phyloP scores from a whole-genome alignment of 768 basidiomycete genomes.

The Sporobolomyces phaffii region DNA sequence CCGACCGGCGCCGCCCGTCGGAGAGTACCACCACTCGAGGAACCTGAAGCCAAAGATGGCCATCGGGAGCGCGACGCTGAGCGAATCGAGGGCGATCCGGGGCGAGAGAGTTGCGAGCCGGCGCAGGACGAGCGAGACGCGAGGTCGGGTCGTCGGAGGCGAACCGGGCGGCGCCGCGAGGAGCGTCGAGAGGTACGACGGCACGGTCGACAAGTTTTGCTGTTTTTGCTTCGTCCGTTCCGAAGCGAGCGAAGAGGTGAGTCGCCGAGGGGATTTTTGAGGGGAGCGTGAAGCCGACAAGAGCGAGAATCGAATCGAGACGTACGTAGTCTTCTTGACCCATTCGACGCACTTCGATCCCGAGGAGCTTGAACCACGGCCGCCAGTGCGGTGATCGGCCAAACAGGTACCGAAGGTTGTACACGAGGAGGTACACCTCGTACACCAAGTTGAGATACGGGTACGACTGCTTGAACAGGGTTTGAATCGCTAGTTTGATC shows the following conservation, averaged over 20 bases:
- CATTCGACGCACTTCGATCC: constrained; percentile 72
- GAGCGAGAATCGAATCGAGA: too few species aligned
- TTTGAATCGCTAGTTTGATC: constrained; percentile 12
- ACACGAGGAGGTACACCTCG: constrained; percentile 74
- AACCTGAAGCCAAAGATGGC: constrained; percentile 94
- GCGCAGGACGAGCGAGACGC: constrained; percentile 18
- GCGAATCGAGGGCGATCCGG: constrained; percentile 44
- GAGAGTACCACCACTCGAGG: constrained; percentile 99
- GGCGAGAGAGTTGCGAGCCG: constrained; percentile 13
- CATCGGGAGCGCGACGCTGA: constrained; percentile 64
- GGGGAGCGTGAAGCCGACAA: too few species aligned
- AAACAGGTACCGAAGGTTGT: constrained; percentile 85
- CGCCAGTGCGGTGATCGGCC: constrained; percentile 77
- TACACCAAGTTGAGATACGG: constrained; percentile 72
- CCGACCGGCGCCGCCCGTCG: constrained; percentile 70
- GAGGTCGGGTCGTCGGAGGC: constrained; percentile 34
- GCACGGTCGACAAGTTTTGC: constrained; percentile 18
- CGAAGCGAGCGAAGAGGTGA: not conserved
- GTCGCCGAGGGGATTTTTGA: too few species aligned
- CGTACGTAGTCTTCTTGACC: constrained; percentile 65
- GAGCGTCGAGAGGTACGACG: constrained; percentile 6
- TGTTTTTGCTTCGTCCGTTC: not conserved
- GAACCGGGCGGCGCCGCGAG: constrained; percentile 17
- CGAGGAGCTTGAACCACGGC: constrained; percentile 83
- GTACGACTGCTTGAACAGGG: constrained; percentile 66